Percentiles rank a stretch among this genome's conserved stretches.
These are phyloP conservation scores for Sporothrix humicola DNA, from an alignment of 2,329 filamentous ascomycete genomes.

Conservation along the genomic window DNA sequence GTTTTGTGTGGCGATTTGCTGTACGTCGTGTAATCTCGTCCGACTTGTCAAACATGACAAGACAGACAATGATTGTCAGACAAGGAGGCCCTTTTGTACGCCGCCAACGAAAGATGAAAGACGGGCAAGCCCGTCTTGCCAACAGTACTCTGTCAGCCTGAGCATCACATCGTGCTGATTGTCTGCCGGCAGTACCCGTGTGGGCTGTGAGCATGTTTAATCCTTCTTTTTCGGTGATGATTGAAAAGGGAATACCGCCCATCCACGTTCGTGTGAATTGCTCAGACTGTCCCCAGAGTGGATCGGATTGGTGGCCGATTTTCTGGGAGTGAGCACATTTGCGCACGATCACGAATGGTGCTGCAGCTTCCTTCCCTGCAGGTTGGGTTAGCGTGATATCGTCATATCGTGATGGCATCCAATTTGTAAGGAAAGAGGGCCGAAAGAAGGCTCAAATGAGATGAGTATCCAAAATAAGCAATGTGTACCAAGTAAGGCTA, in stretches of 20 bases:
- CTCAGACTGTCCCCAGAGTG: not conserved
- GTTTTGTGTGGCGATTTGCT: not conserved
- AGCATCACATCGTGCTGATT: not conserved
- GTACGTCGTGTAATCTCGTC: not conserved
- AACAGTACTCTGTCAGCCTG: too few species aligned
- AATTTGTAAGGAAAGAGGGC: too few species aligned
- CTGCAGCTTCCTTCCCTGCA: not conserved
- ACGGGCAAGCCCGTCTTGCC: too few species aligned
- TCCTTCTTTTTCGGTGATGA: not conserved
- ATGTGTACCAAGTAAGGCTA: not conserved
- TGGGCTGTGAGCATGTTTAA: conserved; percentile 18
- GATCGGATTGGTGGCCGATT: not conserved
- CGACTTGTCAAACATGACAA: not conserved
- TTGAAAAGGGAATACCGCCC: not conserved
- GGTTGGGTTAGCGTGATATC: not conserved
- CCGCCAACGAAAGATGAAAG: too few species aligned
- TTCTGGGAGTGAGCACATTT: conserved; percentile 17
- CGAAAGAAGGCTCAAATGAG: too few species aligned
- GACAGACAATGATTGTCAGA: not conserved
- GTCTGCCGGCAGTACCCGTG: not conserved
- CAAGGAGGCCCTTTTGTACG: not conserved
- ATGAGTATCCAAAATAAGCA: too few species aligned
- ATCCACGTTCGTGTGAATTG: not conserved
- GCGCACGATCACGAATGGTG: not conserved
- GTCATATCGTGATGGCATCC: not conserved